phyloP scores from a whole-genome alignment of 345 rosid genomes.

The Arabidopsis suecica region DNA sequence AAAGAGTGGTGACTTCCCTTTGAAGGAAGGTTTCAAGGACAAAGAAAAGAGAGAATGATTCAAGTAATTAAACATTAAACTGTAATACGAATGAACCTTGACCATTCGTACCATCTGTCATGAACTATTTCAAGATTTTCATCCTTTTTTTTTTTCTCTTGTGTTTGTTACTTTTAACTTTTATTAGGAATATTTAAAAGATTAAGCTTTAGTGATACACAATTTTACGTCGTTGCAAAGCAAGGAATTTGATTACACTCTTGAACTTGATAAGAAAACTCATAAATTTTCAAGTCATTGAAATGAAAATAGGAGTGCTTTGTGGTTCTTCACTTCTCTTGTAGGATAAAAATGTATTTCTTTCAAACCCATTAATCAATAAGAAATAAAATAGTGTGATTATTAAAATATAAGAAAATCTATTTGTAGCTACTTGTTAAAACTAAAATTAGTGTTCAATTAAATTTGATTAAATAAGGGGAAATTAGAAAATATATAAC shows the following conservation, averaged over 20 bases:
- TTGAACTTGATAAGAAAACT: slow-evolving; percentile 1
- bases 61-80: background rate
- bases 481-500: too few relatives aligned
- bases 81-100: slow-evolving; percentile 16
- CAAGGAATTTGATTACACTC: slow-evolving; percentile 28
- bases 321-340: background rate
- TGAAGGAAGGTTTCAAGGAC: slow-evolving; percentile 35
- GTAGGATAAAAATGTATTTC: background rate
- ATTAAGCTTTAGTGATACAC: slow-evolving; percentile 6
- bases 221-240: slow-evolving; percentile 27
- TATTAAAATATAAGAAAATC: too few relatives aligned
- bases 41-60: background rate
- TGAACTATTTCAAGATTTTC: slow-evolving; percentile 2
- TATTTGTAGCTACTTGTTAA: background rate
- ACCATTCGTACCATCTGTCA: background rate
- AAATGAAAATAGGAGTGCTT: background rate
- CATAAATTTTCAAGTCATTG: background rate
- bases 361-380: background rate
- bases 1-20: slow-evolving; percentile 19
- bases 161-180: background rate
- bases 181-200: slow-evolving; percentile 19
- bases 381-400: background rate
- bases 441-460: background rate
- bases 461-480: background rate
- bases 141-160: background rate